Evolutionary conservation across 1,284 basidiomycete genomes (phyloP), one percentile per base, ranked within the genome.

Genomic region (Macrocystidia cucumis): DNA sequence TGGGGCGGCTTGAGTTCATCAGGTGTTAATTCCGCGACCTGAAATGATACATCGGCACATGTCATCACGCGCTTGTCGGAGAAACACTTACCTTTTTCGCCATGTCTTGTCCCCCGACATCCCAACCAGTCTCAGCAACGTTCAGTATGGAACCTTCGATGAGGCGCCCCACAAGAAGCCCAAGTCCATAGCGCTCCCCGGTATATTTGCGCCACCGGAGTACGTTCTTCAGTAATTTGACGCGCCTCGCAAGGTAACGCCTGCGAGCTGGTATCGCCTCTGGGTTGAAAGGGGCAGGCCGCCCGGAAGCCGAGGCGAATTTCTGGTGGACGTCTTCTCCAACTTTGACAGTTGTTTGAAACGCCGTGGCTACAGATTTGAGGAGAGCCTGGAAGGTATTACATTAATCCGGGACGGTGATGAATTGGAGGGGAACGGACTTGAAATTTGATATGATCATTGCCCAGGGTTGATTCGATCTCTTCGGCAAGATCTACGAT

Each of bases 401-500:
- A 35, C 39, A 29, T 43, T 8, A 23, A 29, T 20, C 35, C 29
- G 37, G 21, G 27, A 30, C 13, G 27, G 8, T 29, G 22, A 22
- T 13, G 26, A 22, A 16, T 18, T 19, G 43, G 26, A 16, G 18
- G 24, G 28, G 34, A 17, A 56, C 71, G 45, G 40, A 89, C 90
- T 63, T 86, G 78, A 43, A 86, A 81, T 54, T 84, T 87, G 37
- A 55, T 52, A 44, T 70, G 74, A 14, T 74, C 77, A 29, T 59
- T 60, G 34, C 83, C 82, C n/a, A 91, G 67, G 32, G 77, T 83
- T 9, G 78, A 75, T 52, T 86, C 82, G 4, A 93, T 62, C 54
- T 95, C 83, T 52, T 96, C 91, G 9, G 74, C 69, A 5, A 95
- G 53, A 56, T 91, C 79, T 11, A 88, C 60, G 26, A 84, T 63